Base-by-base conservation (phyloP, 1,284 basidiomycete species). In the Ganoderma lingzhi region DNA sequence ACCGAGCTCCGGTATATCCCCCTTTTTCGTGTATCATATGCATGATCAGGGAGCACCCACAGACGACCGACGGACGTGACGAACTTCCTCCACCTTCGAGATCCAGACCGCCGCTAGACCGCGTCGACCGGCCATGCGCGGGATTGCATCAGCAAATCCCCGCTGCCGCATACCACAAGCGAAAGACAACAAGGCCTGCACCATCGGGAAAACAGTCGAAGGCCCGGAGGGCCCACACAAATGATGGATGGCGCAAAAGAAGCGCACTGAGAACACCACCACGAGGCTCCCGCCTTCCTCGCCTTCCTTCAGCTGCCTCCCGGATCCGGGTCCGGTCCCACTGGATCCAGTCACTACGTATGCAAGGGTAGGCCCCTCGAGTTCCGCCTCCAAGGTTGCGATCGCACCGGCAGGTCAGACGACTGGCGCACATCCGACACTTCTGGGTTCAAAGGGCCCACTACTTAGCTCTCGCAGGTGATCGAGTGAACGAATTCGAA, bases 221-320 rank as follows among this genome's bases (percentile, higher is more conserved):
- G 19, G 48, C 6, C n/a, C 48, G 6, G 19, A 5, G n/a, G 48
- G 48, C n/a, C 23, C 39, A 30, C 53, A 56, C 30, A 56, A 56
- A 56, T 56, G 53, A 56, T 35, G 53, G 53, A 56, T 35, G 53
- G 53, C 53, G 53, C 53, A 56, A 23, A 56, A 32, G 53, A 35
- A 30, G 53, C 30, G 35, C 53, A 32, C 53, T 30, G 9, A 17
- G 53, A 19, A 56, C 53, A 32, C 53, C 53, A 56, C 53, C 53
- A 56, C 53, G 53, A 56, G 53, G 30, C 53, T 32, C 53, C 30
- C 53, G 10, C 23, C 48, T 23, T 51, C 48, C 48, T 44, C 42
- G 23, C 19, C n/a, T 23, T n/a, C 44, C 6, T 15, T 23, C 48
- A 51, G n/a, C 23, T 23, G 23, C 15, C 28, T 32, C 53, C 53